Base-by-base conservation (phyloP, 306 rosid species). In the Quillaja saponaria region DNA sequence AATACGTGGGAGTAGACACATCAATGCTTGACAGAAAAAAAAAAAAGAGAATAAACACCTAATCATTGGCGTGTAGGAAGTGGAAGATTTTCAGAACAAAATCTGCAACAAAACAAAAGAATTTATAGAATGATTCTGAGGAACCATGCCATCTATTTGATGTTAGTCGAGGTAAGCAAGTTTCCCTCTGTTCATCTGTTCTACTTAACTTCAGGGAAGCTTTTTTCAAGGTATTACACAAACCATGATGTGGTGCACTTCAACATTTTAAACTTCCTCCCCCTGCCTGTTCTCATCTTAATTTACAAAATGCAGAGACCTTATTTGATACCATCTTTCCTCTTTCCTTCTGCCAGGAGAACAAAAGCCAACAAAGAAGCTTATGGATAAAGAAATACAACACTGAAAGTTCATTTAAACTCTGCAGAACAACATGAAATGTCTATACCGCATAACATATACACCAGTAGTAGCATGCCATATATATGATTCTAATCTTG, bases 261-360 rank as follows among this genome's bases (percentile, higher is more conserved):
- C 31, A 25, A 25, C 31, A 61, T 64, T 66, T 58, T 49, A 47
- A 12, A 16, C n/a, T n/a, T 17, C 14, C 45, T 49, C 8, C 19
- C 8, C 35, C 6, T 4, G 10, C 25, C 25, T 34, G 6, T 7
- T 33, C 18, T 8, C 2, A 42, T 13, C 15, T 45, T 20, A 34
- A 33, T 13, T 17, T 44, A 39, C 28, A 60, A 33, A 35, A 45
- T 53, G 46, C 15, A 12, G 61, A 14, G 49, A 19, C 57, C 16
- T 61, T 15, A 66, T 3, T 17, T 10, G 21, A 62, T 59, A 66
- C 52, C 61, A 68, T 75, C 68, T 49, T 75, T 64, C 69, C 71
- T 81, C 78, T 67, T 72, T 49, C 35, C 73, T 69, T 71, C 72
- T 2, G 19, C 63, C 90, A 84, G 88, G 69, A 76, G 6, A 68